A percentile compares a stretch with the other conserved stretches of the same genome.
phyloP scores from a whole-genome alignment of 1,284 basidiomycete genomes.

The Ustilago lituana region DNA sequence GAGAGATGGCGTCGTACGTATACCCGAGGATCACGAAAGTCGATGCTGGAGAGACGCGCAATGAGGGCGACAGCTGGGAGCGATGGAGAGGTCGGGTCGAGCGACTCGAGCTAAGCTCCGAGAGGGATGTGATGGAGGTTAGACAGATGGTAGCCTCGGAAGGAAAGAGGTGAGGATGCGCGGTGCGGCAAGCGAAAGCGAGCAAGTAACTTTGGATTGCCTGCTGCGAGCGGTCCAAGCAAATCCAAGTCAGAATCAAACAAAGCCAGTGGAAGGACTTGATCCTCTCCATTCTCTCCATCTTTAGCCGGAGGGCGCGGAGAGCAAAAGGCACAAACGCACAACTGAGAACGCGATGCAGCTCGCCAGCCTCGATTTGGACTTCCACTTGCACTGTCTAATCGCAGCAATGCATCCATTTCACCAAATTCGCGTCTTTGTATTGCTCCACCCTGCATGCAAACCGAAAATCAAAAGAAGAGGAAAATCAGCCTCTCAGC shows the following conservation, averaged over 20 bases:
- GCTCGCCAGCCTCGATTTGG: slow-evolving; percentile 9
- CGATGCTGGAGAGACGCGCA: no score
- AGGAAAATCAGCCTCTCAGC: no score
- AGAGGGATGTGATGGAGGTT: no score
- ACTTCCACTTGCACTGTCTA: slow-evolving; percentile 5
- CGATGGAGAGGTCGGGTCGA: no score
- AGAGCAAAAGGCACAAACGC: not conserved
- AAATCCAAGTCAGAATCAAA: not conserved
- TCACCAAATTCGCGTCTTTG: not conserved
- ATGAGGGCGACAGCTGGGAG: not conserved
- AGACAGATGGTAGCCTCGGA: no score
- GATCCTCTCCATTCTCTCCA: no score
- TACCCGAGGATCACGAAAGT: not conserved
- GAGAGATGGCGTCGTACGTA: slow-evolving; percentile 1
- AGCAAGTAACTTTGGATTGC: no score
- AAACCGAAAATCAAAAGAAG: not conserved
- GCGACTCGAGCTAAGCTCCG: not conserved
- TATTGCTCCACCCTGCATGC: slow-evolving; percentile 21
- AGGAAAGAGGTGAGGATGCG: no score
- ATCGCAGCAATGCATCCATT: not conserved
- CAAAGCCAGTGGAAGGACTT: not conserved
- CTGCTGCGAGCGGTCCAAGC: slow-evolving; percentile 1
- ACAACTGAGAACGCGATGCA: no score
- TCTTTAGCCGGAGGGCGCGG: no score
- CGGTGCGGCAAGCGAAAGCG: no score